Base-by-base conservation (phyloP, 169 alveolate genomes). In the Plasmodium vivax region DNA sequence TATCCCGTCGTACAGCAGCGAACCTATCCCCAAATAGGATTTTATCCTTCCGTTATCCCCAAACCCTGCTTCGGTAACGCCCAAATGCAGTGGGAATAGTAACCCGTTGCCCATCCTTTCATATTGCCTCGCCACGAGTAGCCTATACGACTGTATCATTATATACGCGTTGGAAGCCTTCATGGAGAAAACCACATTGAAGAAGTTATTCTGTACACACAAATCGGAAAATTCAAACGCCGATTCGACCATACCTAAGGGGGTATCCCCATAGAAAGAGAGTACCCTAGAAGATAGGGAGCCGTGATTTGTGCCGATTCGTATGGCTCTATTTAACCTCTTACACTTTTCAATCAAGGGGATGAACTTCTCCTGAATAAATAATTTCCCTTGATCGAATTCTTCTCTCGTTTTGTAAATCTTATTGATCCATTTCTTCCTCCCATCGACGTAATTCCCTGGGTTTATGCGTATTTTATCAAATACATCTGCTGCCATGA, bases 41-140 rank as follows among this genome's bases (percentile, higher is more conserved):
- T 97, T 97, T 14, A 97, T 96, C 32, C 98, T 95, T 41, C 98
- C 98, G 83, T 97, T 98, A 79, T 84, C 91, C 77, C 98, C 98
- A 93, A 96, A 96, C 1, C 98, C 98, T 12, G 98, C 98, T 85
- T 97, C 98, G 19, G 98, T 97, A 0, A 97, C 98, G 7, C 98
- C 98, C 32, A 97, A 95, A 83, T 97, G 98, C 9, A 97, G 75
- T 38, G 98, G 98, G 82, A 95, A 97, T 16, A 87, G 2, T 72
- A 87, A 12, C 5, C 80, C 62, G 41, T 93, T 93, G 83, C 83
- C 75, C 23, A 97, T 95, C 38, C 97, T 93, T 14, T 90, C 82
- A 75, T 95, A 93, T 96, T 96, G 94, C 41, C 94, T 96, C 38
- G 93, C 71, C 0, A 96, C 98, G 73, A 97, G 84, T 34, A 97